Base-by-base conservation (phyloP, 805 yeast species). In the Wickerhamiella allomyrinae region DNA sequence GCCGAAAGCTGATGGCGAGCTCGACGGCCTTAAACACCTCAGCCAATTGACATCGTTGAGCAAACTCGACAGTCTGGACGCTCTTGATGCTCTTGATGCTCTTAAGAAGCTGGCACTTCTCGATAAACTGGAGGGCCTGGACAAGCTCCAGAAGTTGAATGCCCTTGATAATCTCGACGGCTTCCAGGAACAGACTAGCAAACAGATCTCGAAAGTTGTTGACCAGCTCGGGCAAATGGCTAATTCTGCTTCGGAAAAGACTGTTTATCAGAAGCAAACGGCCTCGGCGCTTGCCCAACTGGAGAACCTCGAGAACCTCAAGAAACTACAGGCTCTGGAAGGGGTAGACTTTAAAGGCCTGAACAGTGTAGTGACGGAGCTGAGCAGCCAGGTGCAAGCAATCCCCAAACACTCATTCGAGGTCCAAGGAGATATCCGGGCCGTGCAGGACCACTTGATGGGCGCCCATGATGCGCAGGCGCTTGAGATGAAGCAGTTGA, bases 351-450 rank as follows among this genome's bases (percentile, higher is more conserved):
- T 27, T 27, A 17, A 7, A 6, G 31, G 17, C 31, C 15, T 27
- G 8, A 11, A 17, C 31, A n/a, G 17, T 5, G 31, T 27, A 3
- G 31, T 27, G 13, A n/a, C 31, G 13, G 31, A 8, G 17, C 31
- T 27, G 8, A 7, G 17, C 7, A 17, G 15, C 14, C 13, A 27
- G 14, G 31, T 27, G 13, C 17, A 27, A 9, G 3, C 31, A 4
- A 27, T 27, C 17, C 31, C 31, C 31, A 27, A 27, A 8, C 31
- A 27, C 31, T 14, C 31, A 5, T 31, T 31, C 17, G 34, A 34
- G 19, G 20, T 49, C 7, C 39, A 39, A n/a, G 54, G 54, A 13
- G 54, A 50, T 21, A 45, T 50, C 5, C 43, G 51, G 9, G 54
- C 54, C 10, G 41, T 49, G 14, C 51, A 46, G 34, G 52, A 48